Evolutionary conservation across 495 filamentous ascomycete species (phyloP).

Genomic region (Xylaria bambusicola): DNA sequence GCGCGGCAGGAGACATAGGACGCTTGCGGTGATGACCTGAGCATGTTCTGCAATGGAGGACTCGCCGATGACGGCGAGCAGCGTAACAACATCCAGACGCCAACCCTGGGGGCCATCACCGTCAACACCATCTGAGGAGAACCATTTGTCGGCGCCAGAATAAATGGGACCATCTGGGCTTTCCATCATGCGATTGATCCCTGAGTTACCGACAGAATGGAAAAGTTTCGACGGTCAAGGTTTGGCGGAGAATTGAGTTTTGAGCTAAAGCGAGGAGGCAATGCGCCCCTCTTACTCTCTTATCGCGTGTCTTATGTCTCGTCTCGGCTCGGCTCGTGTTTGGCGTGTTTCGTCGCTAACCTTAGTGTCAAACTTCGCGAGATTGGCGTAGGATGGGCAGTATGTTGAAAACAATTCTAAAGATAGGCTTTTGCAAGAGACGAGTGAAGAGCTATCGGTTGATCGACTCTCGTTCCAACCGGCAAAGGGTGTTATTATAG

Average conservation of each 20-base stretch:
- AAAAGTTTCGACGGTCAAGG: not conserved
- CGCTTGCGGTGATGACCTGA: constrained; percentile 58
- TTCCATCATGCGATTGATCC: constrained; percentile 20
- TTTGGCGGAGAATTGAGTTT: constrained; percentile 12
- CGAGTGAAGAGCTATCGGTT: no score
- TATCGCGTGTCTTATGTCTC: not conserved
- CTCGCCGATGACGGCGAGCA: constrained; percentile 66
- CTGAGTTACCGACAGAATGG: constrained; percentile 5
- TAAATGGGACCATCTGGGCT: constrained; percentile 15
- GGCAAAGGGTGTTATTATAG: not conserved
- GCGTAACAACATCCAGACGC: constrained; percentile 62
- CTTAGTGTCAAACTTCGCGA: no score
- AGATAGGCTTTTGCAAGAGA: no score
- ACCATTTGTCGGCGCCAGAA: constrained; percentile 32
- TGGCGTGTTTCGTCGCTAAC: no score
- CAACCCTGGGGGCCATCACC: constrained; percentile 42
- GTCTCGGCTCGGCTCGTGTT: not conserved
- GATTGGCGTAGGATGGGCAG: no score
- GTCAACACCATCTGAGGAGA: constrained; percentile 35
- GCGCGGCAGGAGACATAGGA: constrained; percentile 60
- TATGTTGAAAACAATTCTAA: no score
- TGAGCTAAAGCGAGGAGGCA: not conserved
- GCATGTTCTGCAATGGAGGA: constrained; percentile 57
- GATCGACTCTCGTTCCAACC: no score
- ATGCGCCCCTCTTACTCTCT: not conserved